Evolutionary conservation across 2,329 filamentous ascomycete genomes (phyloP), one percentile per base, ranked within the genome.

Genomic region (Dendryphion nanum): DNA sequence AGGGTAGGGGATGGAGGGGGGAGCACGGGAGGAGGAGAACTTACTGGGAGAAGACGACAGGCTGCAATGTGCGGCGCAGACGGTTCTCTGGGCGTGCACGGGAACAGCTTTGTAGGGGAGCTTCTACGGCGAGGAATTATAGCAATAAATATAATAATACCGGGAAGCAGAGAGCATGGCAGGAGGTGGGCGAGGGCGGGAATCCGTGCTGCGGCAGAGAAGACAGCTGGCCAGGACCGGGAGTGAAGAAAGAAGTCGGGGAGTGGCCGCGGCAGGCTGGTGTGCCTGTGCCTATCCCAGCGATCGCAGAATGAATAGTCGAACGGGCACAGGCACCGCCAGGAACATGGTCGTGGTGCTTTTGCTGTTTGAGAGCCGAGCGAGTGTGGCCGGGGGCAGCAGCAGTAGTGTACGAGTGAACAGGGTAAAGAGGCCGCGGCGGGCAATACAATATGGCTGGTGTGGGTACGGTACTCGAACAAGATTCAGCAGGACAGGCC

Each of bases 271-370:
- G 15, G 49, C 50, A 48, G 41, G 48, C 41, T 45, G 37, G 28
- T 12, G 35, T 41, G 45, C 44, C 33, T 33, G 33, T 41, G 44
- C 44, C 33, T 30, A 53, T 47, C 40, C 42, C 45, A 53, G 50
- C 44, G 47, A 47, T 46, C 30, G 39, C 36, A 46, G 38, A 23
- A 31, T 42, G 38, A 49, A 52, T 43, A 43, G 44, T 53, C 50
- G 48, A 53, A 53, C 50, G 43, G 35, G 36, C 42, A 40, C 37
- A 43, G 37, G 42, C 33, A 37, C 47, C 51, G 55, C 57, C 56
- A 60, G 56, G 53, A 48, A 60, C 57, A 56, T 59, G 53, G 57
- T 55, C 53, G 45, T 59, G 61, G 57, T 59, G 58, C 58, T 55
- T 51, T 55, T 57, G 48, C 51, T 56, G 57, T 62, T 57, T 60